Percentiles rank a stretch among this genome's conserved stretches.
Conservation (phyloP, 2,329 filamentous ascomycete genomes). For the Ophiostoma piceae region DNA sequence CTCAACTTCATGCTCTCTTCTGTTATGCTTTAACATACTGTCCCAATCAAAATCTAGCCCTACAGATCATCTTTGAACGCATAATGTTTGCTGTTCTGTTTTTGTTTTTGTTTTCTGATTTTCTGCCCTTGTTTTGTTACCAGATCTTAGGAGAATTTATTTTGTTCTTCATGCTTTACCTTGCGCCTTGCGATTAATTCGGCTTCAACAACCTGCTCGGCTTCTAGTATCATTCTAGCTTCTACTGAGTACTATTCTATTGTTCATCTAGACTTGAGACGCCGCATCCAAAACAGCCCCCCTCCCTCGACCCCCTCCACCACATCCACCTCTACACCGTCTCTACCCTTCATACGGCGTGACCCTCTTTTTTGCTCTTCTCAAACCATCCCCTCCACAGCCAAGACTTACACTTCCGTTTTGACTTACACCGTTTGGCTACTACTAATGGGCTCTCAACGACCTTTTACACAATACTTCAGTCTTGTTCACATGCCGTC, state of each 20-base stretch:
- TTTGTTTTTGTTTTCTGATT: constrained; percentile 15
- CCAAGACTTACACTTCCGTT: background rate
- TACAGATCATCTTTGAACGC: constrained; percentile 9
- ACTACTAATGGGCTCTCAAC: background rate
- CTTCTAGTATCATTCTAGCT: background rate
- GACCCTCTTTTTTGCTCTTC: constrained; percentile 10
- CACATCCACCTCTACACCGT: background rate
- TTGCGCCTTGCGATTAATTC: background rate
- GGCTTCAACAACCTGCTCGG: background rate
- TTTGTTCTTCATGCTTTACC: background rate
- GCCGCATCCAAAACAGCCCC: constrained; percentile 11
- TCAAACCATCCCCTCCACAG: constrained; percentile 12
- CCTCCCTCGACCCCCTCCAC: constrained; percentile 5
- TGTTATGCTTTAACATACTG: background rate
- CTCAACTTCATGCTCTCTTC: background rate
- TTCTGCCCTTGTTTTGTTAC: constrained; percentile 12
- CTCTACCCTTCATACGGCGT: background rate
- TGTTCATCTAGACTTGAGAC: background rate
- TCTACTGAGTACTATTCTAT: background rate
- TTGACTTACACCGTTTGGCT: constrained; percentile 1
- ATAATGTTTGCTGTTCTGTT: constrained; percentile 16
- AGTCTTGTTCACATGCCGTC: background rate
- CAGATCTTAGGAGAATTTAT: constrained; percentile 13
- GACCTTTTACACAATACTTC: background rate
- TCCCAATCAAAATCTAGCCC: background rate